phyloP scores from a whole-genome alignment of 139 green algal genomes.

The Spirogloea muscicola region DNA sequence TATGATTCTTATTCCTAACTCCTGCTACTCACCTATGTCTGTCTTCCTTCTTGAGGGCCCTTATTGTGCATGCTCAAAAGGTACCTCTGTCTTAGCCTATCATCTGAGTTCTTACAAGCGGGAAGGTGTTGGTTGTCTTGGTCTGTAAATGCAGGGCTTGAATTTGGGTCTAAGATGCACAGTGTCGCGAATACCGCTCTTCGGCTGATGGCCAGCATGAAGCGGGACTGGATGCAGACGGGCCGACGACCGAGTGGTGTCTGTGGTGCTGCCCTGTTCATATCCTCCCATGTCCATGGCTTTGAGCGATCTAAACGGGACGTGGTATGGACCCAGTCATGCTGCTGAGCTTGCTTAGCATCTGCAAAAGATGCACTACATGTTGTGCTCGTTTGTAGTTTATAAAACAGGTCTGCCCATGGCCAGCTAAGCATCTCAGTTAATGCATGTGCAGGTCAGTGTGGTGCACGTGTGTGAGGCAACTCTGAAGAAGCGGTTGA shows the following conservation, averaged over 20 bases:
- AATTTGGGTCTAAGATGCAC: constrained; percentile 50
- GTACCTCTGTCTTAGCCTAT: no score
- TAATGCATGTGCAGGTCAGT: constrained; percentile 1
- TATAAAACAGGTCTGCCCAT: neutral
- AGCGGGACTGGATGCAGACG: constrained; percentile 96
- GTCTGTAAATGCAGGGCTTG: constrained; percentile 27
- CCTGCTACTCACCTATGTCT: no score
- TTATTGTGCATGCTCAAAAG: no score
- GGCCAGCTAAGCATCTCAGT: neutral
- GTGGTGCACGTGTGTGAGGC: constrained; percentile 88
- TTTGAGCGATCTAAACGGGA: constrained; percentile 71
- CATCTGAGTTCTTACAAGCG: no score
- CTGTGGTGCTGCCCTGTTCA: constrained; percentile 91
- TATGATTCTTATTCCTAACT: no score
- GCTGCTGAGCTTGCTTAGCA: no score
- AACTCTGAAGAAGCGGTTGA: constrained; percentile 79
- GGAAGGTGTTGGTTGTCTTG: no score
- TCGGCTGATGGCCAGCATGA: constrained; percentile 89
- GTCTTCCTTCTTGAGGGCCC: no score
- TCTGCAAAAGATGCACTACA: no score
- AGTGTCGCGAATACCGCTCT: constrained; percentile 76
- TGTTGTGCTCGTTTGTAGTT: no score
- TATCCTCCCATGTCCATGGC: constrained; percentile 88
- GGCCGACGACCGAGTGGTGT: constrained; percentile 81
- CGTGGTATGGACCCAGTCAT: no score